A percentile compares a stretch with the other conserved stretches of the same genome.
Conservation (phyloP, 1,284 basidiomycete species). For the Rhodotorula mucilaginosa region DNA sequence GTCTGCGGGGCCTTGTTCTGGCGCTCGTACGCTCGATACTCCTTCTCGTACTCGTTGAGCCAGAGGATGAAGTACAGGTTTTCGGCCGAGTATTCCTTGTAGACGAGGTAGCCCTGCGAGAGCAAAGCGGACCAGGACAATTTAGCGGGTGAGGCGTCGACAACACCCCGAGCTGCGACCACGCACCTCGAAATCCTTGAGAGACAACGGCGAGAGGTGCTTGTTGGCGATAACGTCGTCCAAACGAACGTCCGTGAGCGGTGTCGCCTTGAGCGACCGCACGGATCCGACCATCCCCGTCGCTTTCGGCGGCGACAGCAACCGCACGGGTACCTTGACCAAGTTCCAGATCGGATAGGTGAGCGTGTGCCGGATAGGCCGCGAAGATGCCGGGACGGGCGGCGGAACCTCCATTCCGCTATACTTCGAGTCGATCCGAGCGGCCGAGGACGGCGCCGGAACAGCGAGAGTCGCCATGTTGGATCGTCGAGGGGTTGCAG, state of each 20-base stretch:
- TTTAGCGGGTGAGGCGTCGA: neutral
- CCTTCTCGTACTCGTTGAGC: constrained; percentile 39
- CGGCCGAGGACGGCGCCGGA: constrained; percentile 1
- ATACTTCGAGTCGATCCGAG: neutral
- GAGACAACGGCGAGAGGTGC: constrained; percentile 37
- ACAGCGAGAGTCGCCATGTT: constrained; percentile 25
- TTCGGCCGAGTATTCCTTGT: constrained; percentile 40
- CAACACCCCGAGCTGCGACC: too few relatives aligned
- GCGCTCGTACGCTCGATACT: constrained; percentile 22
- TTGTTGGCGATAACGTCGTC: constrained; percentile 39
- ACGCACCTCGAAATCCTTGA: constrained; percentile 39
- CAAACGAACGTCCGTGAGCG: constrained; percentile 36
- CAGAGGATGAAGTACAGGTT: constrained; percentile 40
- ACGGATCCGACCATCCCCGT: constrained; percentile 39
- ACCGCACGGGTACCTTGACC: constrained; percentile 31
- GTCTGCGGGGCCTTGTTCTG: constrained; percentile 6
- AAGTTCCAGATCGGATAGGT: constrained; percentile 30
- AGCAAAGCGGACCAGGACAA: neutral
- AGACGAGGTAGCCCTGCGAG: constrained; percentile 36
- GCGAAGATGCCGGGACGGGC: constrained; percentile 17
- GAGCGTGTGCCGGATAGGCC: constrained; percentile 15
- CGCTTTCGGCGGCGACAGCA: constrained; percentile 34
- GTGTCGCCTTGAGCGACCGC: constrained; percentile 30
- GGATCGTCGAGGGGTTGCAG: neutral
- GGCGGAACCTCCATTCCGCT: constrained; percentile 10